A percentile compares a stretch with the other conserved stretches of the same genome.
Evolutionary conservation across 352 stramenopile genomes (phyloP).

Genomic region (Phytopythium ostracodes): DNA sequence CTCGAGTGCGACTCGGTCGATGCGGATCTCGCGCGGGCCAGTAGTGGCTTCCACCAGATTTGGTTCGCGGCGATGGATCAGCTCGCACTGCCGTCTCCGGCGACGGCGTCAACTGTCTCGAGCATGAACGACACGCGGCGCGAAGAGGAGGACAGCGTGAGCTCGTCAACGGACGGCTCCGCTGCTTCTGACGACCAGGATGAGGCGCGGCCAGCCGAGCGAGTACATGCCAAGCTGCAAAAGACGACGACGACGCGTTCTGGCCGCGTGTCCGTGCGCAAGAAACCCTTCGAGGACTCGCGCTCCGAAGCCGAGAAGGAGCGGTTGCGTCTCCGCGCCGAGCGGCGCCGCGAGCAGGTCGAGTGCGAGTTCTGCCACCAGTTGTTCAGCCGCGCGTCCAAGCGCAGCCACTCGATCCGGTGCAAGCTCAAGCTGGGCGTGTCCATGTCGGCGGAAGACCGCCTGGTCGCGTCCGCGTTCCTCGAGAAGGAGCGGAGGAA

Average conservation of each 20-base stretch:
- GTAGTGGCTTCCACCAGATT: not conserved
- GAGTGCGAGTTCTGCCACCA: conserved; percentile 6
- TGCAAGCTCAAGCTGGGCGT: conserved; percentile 3
- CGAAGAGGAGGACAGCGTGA: not conserved
- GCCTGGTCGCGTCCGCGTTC: not conserved
- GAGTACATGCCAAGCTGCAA: not conserved
- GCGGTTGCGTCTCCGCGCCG: not conserved
- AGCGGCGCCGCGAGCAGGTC: not conserved
- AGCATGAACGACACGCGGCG: not conserved
- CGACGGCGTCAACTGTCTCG: conserved; percentile 1
- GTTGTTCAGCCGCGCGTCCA: conserved; percentile 2
- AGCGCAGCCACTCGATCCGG: conserved; percentile 4
- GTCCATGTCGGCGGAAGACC: not conserved
- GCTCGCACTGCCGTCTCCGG: not conserved
- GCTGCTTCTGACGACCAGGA: not conserved
- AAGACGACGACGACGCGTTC: not conserved
- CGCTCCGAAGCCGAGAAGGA: not conserved
- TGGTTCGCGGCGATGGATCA: conserved; percentile 3
- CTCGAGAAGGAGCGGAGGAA: conserved; percentile 1
- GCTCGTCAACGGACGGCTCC: not conserved
- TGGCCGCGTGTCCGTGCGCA: not conserved
- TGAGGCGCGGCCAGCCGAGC: not conserved
- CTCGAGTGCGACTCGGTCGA: not conserved
- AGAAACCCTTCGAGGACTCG: not conserved
- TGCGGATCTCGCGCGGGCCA: not conserved